Evolutionary conservation across 495 filamentous ascomycete genomes (phyloP).

Genomic region (Acidiella bohemica): DNA sequence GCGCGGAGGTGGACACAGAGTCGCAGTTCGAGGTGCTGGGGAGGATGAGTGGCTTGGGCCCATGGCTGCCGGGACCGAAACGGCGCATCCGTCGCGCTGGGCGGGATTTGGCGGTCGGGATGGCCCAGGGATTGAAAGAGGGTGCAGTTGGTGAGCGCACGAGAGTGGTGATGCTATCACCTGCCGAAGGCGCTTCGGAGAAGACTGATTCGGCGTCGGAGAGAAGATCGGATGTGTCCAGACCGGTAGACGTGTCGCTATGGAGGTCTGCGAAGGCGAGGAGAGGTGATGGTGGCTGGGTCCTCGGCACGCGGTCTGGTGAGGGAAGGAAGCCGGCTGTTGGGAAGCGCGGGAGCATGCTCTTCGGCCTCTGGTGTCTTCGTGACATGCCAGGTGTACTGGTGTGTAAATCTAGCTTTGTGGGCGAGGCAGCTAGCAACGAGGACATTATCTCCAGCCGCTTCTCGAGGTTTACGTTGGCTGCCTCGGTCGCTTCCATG

Average conservation of each 20-base stretch:
- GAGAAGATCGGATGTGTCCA: slow-evolving; percentile 5
- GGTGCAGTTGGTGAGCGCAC: neutral
- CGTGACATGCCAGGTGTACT: slow-evolving; percentile 5
- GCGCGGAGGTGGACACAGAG: slow-evolving; percentile 8
- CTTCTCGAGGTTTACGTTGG: slow-evolving; percentile 19
- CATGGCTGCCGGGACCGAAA: slow-evolving; percentile 15
- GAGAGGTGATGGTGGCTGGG: slow-evolving; percentile 6
- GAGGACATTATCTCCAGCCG: slow-evolving; percentile 19
- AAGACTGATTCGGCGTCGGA: slow-evolving; percentile 19
- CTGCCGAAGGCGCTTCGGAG: slow-evolving; percentile 7
- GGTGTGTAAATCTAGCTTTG: slow-evolving; percentile 15
- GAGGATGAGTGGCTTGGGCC: slow-evolving; percentile 18
- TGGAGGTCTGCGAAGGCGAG: slow-evolving; percentile 2
- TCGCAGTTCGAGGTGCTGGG: slow-evolving; percentile 13
- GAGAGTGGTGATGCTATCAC: slow-evolving; percentile 14
- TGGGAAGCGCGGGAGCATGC: slow-evolving; percentile 20
- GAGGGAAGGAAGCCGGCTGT: slow-evolving; percentile 14
- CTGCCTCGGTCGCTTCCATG: slow-evolving; percentile 13
- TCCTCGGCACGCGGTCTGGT: slow-evolving; percentile 5
- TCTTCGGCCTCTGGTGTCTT: slow-evolving; percentile 14
- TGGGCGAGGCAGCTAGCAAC: slow-evolving; percentile 17
- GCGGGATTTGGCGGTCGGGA: slow-evolving; percentile 7
- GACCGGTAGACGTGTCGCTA: neutral
- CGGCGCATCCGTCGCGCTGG: slow-evolving; percentile 17
- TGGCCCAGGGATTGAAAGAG: slow-evolving; percentile 13